Conservation (phyloP, 345 rosid species). For the Lagerstroemia speciosa region DNA sequence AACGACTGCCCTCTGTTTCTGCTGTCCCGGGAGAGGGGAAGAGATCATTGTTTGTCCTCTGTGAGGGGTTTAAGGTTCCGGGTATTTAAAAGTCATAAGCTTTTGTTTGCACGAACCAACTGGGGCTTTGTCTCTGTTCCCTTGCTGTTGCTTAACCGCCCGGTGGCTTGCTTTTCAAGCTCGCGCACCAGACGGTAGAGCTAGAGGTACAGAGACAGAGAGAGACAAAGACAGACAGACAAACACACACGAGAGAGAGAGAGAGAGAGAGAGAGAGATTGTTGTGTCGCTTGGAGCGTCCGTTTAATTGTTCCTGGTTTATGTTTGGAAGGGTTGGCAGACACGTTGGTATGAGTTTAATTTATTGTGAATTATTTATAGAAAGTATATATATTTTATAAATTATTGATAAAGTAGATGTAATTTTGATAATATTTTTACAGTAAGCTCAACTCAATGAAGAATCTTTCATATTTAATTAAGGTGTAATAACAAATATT, state of each 20-base stretch:
- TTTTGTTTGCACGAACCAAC: background rate
- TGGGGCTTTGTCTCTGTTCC: background rate
- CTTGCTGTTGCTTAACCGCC: slow-evolving; percentile 5
- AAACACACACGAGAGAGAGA: no score
- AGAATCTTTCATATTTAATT: no score
- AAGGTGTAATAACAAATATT: no score
- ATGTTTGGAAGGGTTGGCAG: background rate
- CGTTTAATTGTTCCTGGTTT: background rate
- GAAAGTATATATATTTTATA: no score
- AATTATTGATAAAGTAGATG: no score
- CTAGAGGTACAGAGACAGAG: background rate
- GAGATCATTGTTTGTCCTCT: background rate
- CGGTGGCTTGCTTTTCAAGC: slow-evolving; percentile 14
- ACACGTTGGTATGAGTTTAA: no score
- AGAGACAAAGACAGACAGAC: no score
- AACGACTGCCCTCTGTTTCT: background rate
- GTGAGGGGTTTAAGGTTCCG: slow-evolving; percentile 1
- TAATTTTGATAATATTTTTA: no score
- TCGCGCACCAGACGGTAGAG: slow-evolving; percentile 10
- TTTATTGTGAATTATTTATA: no score
- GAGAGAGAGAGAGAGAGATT: background rate
- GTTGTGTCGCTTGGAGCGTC: background rate
- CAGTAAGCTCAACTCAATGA: no score
- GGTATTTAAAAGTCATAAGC: background rate
- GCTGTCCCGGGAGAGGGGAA: background rate